These are phyloP conservation scores for Colletotrichum melonis DNA, from an alignment of 2,329 filamentous ascomycete species.

Conservation along the genomic window DNA sequence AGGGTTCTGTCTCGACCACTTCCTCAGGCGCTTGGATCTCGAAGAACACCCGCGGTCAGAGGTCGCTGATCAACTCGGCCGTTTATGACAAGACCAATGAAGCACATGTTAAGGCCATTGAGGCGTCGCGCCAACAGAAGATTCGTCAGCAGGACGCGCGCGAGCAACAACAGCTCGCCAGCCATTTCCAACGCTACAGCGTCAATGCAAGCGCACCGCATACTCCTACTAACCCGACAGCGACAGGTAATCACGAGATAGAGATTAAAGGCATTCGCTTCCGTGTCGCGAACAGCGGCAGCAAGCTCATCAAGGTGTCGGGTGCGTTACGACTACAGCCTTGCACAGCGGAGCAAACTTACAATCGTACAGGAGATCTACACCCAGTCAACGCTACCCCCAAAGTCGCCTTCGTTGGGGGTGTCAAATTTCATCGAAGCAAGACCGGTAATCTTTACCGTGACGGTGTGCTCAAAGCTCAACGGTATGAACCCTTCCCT, in stretches of 20 bases:
- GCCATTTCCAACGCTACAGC: conserved; percentile 52
- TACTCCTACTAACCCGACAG: conserved; percentile 44
- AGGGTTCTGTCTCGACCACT: conserved; percentile 45
- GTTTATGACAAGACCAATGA: conserved; percentile 81
- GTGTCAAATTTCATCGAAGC: conserved; percentile 85
- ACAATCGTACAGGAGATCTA: conserved; percentile 60
- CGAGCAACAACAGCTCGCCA: conserved; percentile 70
- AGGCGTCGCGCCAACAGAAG: conserved; percentile 72
- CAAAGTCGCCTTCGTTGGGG: conserved; percentile 77
- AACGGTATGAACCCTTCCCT: conserved; percentile 70
- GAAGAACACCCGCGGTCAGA: conserved; percentile 76
- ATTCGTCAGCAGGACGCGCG: conserved; percentile 62
- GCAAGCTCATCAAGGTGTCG: conserved; percentile 80
- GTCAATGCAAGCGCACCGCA: conserved; percentile 34
- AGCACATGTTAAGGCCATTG: conserved; percentile 76
- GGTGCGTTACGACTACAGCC: conserved; percentile 63
- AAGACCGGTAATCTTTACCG: conserved; percentile 90
- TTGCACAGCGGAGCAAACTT: conserved; percentile 33
- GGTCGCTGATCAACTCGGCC: conserved; percentile 84
- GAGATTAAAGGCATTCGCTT: conserved; percentile 79
- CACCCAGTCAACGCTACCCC: conserved; percentile 76
- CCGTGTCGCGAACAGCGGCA: conserved; percentile 78
- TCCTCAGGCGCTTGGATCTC: conserved; percentile 71
- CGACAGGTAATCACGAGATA: conserved; percentile 68
- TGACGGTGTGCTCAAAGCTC: conserved; percentile 78